phyloP scores from a whole-genome alignment of 495 filamentous ascomycete genomes.

The Podospora tetraspora region DNA sequence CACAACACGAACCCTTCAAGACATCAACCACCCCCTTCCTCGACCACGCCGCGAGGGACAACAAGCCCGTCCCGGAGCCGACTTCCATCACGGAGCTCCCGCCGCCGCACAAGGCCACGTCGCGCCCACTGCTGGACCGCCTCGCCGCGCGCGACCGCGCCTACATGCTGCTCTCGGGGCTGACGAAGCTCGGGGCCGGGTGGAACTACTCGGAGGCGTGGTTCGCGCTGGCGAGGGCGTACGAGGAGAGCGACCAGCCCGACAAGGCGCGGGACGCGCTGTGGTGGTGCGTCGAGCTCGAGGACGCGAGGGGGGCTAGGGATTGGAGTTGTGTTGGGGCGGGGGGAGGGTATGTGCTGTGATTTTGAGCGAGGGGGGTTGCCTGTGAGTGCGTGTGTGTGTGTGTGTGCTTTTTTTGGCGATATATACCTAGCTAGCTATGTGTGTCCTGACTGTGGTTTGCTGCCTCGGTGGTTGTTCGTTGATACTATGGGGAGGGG shows the following conservation, averaged over 20 bases:
- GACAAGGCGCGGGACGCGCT: constrained; percentile 75
- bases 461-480: neutral
- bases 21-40: constrained; percentile 10
- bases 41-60: neutral
- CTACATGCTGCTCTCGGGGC: constrained; percentile 67
- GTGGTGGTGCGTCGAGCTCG: constrained; percentile 73
- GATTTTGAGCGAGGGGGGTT: neutral
- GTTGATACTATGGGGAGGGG: neutral
- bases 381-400: neutral
- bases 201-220: constrained; percentile 96
- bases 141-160: constrained; percentile 84
- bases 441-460: neutral
- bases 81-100: constrained; percentile 27
- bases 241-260: constrained; percentile 75
- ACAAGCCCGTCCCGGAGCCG: neutral
- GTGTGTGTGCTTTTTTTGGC: neutral
- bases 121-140: constrained; percentile 62
- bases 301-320: constrained; percentile 59
- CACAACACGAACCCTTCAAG: constrained; percentile 4
- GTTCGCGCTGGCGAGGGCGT: constrained; percentile 77
- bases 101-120: constrained; percentile 43
- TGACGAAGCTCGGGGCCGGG: constrained; percentile 79
- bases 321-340: constrained; percentile 50
- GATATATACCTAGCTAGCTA: neutral
- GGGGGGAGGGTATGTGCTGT: constrained; percentile 55